Conservation (phyloP, 768 basidiomycete genomes). For the Termitomyces sp. region DNA sequence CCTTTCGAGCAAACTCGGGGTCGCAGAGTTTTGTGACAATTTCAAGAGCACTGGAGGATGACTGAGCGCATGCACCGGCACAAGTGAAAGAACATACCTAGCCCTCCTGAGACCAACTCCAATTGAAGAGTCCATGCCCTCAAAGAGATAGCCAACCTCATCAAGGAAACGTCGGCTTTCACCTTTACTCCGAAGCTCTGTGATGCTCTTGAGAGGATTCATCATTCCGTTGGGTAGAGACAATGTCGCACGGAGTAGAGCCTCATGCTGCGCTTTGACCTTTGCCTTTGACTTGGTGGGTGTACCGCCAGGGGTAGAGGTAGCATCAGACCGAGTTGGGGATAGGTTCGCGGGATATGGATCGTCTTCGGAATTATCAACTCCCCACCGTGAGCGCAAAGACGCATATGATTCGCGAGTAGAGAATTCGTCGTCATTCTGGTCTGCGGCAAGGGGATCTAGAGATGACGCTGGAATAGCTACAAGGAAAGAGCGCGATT, state of each 20-base stretch:
- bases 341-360: constrained; percentile 34
- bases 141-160: constrained; percentile 81
- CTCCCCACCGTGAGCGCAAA: constrained; percentile 74
- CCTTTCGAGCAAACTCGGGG: constrained; percentile 70
- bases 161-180: constrained; percentile 78
- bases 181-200: constrained; percentile 75
- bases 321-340: constrained; percentile 26
- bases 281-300: constrained; percentile 36
- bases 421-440: constrained; percentile 45
- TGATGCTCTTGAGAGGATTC: constrained; percentile 76
- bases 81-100: constrained; percentile 39
- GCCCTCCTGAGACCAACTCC: constrained; percentile 56
- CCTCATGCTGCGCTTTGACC: constrained; percentile 24
- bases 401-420: constrained; percentile 72
- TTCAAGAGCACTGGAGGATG: constrained; percentile 58
- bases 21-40: constrained; percentile 72
- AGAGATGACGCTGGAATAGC: constrained; percentile 40
- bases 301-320: constrained; percentile 30
- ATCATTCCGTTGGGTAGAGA: constrained; percentile 53
- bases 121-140: constrained; percentile 58
- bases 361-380: constrained; percentile 76
- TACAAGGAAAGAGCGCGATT: constrained; percentile 77
- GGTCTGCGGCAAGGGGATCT: constrained; percentile 19
- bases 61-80: neutral
- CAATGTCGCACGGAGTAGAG: constrained; percentile 9